Evolutionary conservation across 495 filamentous ascomycete genomes (phyloP).

Genomic region (Cairneyella variabilis): DNA sequence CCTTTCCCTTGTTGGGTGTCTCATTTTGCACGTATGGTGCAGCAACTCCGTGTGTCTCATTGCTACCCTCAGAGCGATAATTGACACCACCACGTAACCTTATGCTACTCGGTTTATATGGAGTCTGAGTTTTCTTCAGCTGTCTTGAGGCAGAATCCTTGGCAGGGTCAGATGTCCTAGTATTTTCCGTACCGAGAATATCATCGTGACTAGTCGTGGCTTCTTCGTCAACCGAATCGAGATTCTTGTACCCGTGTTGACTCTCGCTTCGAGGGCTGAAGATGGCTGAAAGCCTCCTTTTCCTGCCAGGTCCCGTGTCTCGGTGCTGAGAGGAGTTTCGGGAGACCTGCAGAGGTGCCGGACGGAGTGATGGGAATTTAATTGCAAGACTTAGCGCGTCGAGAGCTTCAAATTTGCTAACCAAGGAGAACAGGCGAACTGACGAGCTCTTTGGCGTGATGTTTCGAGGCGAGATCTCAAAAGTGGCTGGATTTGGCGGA

Average conservation of each 20-base stretch:
- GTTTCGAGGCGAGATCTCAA: not conserved
- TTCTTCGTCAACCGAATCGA: not conserved
- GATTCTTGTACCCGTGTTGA: not conserved
- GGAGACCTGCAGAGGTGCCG: slow-evolving; percentile 10
- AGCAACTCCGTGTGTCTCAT: not conserved
- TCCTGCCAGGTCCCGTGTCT: not conserved
- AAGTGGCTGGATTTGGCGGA: not conserved
- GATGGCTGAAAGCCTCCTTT: slow-evolving; percentile 5
- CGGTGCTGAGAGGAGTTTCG: slow-evolving; percentile 13
- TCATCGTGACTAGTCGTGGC: not conserved
- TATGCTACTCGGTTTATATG: not conserved
- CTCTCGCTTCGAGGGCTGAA: slow-evolving; percentile 1
- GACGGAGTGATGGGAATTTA: slow-evolving; percentile 2
- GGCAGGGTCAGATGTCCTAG: not conserved
- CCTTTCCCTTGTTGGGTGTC: not conserved
- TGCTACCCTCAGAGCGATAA: not conserved
- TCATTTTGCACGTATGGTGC: not conserved
- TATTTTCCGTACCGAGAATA: not conserved
- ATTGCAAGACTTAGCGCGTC: slow-evolving; percentile 29
- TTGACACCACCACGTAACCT: not conserved
- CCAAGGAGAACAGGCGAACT: slow-evolving; percentile 28
- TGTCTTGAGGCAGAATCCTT: not conserved
- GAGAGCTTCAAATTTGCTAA: slow-evolving; percentile 40
- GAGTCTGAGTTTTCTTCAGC: not conserved
- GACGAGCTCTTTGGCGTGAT: not conserved